Evolutionary conservation across 1,284 basidiomycete species (phyloP), one percentile per base, ranked within the genome.

Genomic region (Trichosporon sp.): DNA sequence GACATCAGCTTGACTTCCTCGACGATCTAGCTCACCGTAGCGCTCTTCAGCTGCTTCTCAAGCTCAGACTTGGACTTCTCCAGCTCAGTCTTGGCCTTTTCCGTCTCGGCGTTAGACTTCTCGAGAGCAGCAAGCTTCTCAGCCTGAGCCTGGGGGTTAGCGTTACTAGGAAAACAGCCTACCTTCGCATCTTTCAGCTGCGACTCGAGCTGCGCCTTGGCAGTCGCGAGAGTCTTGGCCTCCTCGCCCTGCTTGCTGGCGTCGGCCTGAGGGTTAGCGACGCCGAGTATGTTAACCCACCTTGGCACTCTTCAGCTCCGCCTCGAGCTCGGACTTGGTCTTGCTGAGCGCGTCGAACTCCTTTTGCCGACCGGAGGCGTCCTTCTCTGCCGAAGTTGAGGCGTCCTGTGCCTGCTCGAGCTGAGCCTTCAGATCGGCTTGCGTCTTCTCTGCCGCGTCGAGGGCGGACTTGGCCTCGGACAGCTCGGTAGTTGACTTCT

Each of bases 331-430:
- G 32, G 35, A 64, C 46, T 70, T 71, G 5, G 68, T 37, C 70
- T 74, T 77, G 16, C 19, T 31, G 6, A 63, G 31, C 14, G 32
- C 59, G 12, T 32, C 59, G 5, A 63, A 16, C 37, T 43, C 40
- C 2, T 38, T 31, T 14, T 65, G 31, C 16, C 59, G 35, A 31
- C 32, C 59, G 16, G 31, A 43, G 71, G 70, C 31, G 10, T 66
- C 59, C 59, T 63, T 63, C 59, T 35, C 16, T 8, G 32, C 59
- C 7, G 32, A 16, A 1, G 14, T n/a, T 5, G 59, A 70, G n/a
- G 76, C 78, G 35, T 79, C 80, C 68, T 83, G 79, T 10, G 68
- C 68, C 46, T 54, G 71, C 21, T 75, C 76, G 8, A 77, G 74
- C 59, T 79, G 76, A 14, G 72, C 66, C 14, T 71, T 61, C 1